Percentiles rank a stretch among this genome's conserved stretches.
Evolutionary conservation across 31 red algal species (phyloP).

Genomic region (Endocladia muricata): DNA sequence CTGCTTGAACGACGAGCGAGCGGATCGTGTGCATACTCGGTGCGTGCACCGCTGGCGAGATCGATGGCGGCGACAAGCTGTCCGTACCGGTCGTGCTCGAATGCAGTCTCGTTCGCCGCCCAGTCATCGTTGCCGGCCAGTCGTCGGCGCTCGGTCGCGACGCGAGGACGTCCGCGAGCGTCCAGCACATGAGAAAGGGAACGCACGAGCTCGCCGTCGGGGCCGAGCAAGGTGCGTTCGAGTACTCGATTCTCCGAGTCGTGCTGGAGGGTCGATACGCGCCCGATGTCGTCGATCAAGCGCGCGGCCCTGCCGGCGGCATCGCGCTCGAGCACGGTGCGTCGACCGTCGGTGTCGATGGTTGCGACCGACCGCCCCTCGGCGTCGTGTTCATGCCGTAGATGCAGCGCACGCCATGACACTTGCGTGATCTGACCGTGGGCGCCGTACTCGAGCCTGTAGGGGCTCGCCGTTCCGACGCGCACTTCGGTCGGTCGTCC

Average conservation of each 20-base stretch:
- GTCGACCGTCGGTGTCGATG: neutral
- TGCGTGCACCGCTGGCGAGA: too few species aligned
- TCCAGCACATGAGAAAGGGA: neutral
- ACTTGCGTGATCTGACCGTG: neutral
- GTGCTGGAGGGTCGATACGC: neutral
- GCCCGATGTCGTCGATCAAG: neutral
- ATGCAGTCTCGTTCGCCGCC: neutral
- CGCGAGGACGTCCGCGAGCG: neutral
- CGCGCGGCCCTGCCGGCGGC: neutral
- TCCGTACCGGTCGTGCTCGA: too few species aligned
- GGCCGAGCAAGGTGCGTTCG: neutral
- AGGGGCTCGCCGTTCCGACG: neutral
- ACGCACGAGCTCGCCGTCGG: neutral
- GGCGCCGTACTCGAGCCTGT: neutral
- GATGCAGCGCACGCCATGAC: neutral
- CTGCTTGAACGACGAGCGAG: too few species aligned
- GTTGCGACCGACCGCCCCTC: neutral
- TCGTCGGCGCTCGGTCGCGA: neutral
- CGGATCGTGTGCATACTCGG: too few species aligned
- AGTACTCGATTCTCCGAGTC: neutral
- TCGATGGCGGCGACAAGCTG: too few species aligned
- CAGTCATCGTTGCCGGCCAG: neutral
- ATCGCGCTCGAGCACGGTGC: neutral
- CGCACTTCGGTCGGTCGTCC: neutral
- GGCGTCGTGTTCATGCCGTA: neutral